phyloP scores from a whole-genome alignment of 805 yeast genomes.

The Lachancea fermentati region DNA sequence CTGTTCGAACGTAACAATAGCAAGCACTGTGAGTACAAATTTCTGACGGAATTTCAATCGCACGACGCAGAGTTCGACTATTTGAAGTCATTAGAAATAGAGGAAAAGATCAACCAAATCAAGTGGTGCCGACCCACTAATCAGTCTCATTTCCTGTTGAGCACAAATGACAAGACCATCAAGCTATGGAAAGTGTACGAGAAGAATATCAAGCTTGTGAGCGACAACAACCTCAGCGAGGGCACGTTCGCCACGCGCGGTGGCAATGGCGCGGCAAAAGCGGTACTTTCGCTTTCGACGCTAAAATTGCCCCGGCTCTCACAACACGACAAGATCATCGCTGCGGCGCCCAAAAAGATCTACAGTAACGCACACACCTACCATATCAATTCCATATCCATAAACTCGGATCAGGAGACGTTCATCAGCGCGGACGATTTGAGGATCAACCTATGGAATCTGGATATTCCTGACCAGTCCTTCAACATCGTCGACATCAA shows the following conservation, averaged over 20 bases:
- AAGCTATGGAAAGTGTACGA: slow-evolving; percentile 96
- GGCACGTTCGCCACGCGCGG: slow-evolving; percentile 14
- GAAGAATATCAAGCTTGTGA: slow-evolving; percentile 83
- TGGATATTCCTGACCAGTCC: slow-evolving; percentile 88
- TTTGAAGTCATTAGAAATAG: slow-evolving; percentile 90
- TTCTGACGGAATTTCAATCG: slow-evolving; percentile 93
- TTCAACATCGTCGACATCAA: slow-evolving; percentile 97
- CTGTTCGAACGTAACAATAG: slow-evolving; percentile 83
- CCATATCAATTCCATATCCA: slow-evolving; percentile 92
- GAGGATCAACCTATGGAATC: slow-evolving; percentile 92
- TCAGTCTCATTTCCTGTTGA: slow-evolving; percentile 81
- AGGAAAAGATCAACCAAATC: slow-evolving; percentile 95
- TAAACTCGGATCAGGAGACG: slow-evolving; percentile 94
- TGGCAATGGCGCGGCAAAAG: slow-evolving; percentile 21
- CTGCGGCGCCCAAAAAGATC: slow-evolving; percentile 88
- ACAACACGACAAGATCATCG: slow-evolving; percentile 90
- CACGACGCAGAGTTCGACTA: slow-evolving; percentile 99
- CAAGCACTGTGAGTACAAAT: slow-evolving; percentile 83
- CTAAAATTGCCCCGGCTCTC: slow-evolving; percentile 82
- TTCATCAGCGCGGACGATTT: slow-evolving; percentile 89
- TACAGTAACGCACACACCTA: slow-evolving; percentile 97
- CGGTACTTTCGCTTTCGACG: slow-evolving; percentile 36
- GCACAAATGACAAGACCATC: slow-evolving; percentile 97
- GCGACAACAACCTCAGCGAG: slow-evolving; percentile 78
- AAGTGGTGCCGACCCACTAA: slow-evolving; percentile 90